These are phyloP conservation scores for Vanilla planifolia DNA, from an alignment of 106 monocot species.

Conservation along the genomic window DNA sequence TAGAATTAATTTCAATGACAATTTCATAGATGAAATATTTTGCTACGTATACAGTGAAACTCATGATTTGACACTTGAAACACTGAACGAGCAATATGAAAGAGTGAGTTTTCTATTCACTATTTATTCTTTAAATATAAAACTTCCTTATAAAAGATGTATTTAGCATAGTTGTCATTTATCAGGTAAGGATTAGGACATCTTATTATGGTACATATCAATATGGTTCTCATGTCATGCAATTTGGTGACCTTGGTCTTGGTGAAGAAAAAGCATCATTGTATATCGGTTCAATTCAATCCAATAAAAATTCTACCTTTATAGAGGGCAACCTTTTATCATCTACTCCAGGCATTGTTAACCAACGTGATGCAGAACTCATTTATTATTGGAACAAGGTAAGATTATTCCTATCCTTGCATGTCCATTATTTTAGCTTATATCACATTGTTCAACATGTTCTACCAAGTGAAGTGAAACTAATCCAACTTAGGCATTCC, in stretches of 20 bases:
- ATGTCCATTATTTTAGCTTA: background rate
- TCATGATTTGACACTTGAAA: slow-evolving; percentile 64
- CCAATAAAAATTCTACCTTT: slow-evolving; percentile 71
- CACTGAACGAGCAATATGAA: slow-evolving; percentile 73
- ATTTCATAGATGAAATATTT: too few species aligned
- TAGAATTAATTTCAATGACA: too few species aligned
- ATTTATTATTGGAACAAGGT: slow-evolving; percentile 93
- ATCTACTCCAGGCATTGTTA: slow-evolving; percentile 47
- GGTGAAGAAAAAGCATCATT: slow-evolving; percentile 30
- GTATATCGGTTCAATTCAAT: slow-evolving; percentile 83
- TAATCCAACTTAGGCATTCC: background rate
- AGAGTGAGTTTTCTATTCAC: slow-evolving; percentile 33
- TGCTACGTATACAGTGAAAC: slow-evolving; percentile 53
- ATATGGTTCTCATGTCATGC: slow-evolving; percentile 89
- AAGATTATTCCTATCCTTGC: background rate
- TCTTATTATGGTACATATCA: slow-evolving; percentile 27
- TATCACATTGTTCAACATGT: too few species aligned
- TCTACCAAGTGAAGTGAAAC: too few species aligned
- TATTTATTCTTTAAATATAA: background rate
- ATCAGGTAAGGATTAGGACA: slow-evolving; percentile 75
- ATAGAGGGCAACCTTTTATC: slow-evolving; percentile 51
- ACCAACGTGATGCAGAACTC: slow-evolving; percentile 92
- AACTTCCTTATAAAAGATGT: background rate
- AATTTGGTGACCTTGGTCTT: slow-evolving; percentile 63
- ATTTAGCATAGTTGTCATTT: slow-evolving; percentile 5